Base-by-base conservation (phyloP, 345 rosid genomes). In the Hibiscus tridactylites region DNA sequence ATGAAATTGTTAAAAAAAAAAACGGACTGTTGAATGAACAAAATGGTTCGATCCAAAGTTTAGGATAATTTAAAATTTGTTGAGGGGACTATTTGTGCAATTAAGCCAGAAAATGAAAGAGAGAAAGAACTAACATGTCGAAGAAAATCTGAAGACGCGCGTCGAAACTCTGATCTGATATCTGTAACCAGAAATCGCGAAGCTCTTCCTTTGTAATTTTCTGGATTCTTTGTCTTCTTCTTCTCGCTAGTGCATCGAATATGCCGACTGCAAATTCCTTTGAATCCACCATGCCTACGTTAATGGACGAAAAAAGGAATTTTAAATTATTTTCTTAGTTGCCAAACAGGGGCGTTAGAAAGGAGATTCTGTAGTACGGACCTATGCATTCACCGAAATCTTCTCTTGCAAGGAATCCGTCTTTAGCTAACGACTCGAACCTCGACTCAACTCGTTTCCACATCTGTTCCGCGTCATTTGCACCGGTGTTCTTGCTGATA, bases 131-230 rank as follows among this genome's bases (percentile, higher is more conserved):
- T 9, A 56, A 92, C 97, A 94, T 90, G 69, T 94, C 99, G 57
- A 94, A 94, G 89, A 94, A 91, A 74, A 94, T 91, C 71, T 94
- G 99, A 72, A 94, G 97, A 68, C 96, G 95, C 9, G 97, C 97
- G 80, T 92, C 99, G 71, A 94, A 94, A 78, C 97, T 91, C 65
- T 92, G 91, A 69, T 94, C 93, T 5, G 96, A 83, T 65, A 94
- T 88, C 76, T 88, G 96, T 73, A 83, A 79, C 97, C 97, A 94
- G 66, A 94, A 94, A 16, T 90, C 97, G 16, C 58, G 84, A 69
- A 94, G 95, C 79, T 91, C 97, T 29, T 90, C 92, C 74, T 77
- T 86, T 21, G 84, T 83, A 39, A 94, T 83, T 79, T 83, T 88
- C 77, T 65, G 73, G 11, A 90, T 71, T 74, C 78, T 85, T 79